Evolutionary conservation across 148 eudicot genomes (phyloP).

Genomic region (Heliamphora exappendiculata): DNA sequence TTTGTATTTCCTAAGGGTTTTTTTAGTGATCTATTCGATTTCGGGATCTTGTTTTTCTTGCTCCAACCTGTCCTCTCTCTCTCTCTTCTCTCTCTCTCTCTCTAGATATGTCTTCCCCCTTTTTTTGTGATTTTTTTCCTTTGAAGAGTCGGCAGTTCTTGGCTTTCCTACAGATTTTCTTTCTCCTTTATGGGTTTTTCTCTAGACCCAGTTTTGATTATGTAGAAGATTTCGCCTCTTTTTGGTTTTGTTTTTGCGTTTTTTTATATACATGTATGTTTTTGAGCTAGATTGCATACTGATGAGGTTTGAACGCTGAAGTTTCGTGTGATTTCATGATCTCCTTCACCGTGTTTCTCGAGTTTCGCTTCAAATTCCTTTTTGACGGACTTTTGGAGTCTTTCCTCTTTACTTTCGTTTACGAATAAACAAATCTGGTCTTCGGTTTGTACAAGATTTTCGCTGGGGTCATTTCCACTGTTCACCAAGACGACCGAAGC

Average conservation of each 20-base stretch:
- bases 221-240: neutral
- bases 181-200: neutral
- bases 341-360: constrained; percentile 12
- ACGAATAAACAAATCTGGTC: constrained; percentile 26
- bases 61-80: neutral
- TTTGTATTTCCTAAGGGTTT: neutral
- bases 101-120: neutral
- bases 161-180: neutral
- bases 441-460: constrained; percentile 18
- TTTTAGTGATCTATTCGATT: neutral
- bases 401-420: neutral
- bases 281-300: neutral
- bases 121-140: neutral
- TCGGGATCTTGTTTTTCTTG: neutral
- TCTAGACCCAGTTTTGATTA: neutral
- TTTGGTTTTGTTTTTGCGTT: neutral
- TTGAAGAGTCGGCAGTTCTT: no score
- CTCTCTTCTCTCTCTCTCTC: neutral
- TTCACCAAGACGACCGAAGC: constrained; percentile 22
- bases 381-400: constrained; percentile 8
- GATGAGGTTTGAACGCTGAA: constrained; percentile 4
- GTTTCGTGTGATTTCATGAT: constrained; percentile 29
- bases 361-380: constrained; percentile 5
- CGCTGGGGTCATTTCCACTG: constrained; percentile 16
- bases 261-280: neutral